Percentiles rank a stretch among this genome's conserved stretches.
Evolutionary conservation across 768 basidiomycete species (phyloP).

Genomic region (Clitopilus passeckerianus): DNA sequence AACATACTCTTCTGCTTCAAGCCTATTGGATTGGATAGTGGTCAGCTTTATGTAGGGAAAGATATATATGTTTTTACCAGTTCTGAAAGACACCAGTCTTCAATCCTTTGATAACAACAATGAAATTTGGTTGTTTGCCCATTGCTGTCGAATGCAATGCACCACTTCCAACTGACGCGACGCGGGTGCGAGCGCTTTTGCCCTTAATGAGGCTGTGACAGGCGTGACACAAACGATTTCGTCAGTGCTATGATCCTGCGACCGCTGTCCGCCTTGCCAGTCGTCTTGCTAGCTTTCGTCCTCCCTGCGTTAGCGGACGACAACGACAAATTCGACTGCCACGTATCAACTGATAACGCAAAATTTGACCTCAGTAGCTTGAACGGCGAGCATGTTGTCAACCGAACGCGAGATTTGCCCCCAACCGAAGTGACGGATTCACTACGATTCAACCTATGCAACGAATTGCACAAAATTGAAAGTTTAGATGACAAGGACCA

Average conservation of each 20-base stretch:
- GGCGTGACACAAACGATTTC: not conserved
- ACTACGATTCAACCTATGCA: constrained; percentile 66
- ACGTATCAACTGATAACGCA: constrained; percentile 28
- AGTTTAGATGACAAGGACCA: constrained; percentile 56
- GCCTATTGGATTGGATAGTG: not conserved
- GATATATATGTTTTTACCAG: not conserved
- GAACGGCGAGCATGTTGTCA: constrained; percentile 43
- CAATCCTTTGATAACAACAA: not conserved
- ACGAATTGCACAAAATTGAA: constrained; percentile 43
- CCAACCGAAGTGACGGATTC: constrained; percentile 60
- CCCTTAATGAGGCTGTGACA: not conserved
- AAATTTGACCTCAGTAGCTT: constrained; percentile 61
- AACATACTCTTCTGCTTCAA: not conserved
- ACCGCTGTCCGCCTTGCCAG: constrained; percentile 5
- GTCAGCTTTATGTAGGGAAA: not conserved
- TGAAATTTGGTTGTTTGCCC: not conserved
- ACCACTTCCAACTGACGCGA: not conserved
- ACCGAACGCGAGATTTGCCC: constrained; percentile 50
- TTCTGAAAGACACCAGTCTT: not conserved
- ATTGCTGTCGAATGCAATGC: not conserved
- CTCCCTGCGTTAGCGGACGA: constrained; percentile 28
- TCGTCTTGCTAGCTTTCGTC: constrained; percentile 8
- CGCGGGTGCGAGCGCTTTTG: not conserved
- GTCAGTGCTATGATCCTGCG: constrained; percentile 17
- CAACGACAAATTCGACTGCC: constrained; percentile 49